A percentile compares a stretch with the other conserved stretches of the same genome.
Evolutionary conservation across 352 stramenopile species (phyloP).

Genomic region (Phytophthora brassicae): DNA sequence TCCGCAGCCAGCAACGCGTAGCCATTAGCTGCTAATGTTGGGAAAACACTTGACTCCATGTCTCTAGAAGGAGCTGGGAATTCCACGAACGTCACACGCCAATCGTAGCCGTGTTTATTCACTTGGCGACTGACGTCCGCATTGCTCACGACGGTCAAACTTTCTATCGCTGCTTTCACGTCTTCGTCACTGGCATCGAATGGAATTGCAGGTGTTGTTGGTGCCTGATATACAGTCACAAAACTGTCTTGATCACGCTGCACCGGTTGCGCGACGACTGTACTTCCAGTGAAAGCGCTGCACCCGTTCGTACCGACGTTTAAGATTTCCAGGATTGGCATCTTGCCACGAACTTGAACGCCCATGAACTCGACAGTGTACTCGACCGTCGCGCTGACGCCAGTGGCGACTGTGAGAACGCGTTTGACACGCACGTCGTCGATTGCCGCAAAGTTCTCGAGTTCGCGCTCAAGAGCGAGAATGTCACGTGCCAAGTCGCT

Average conservation of each 20-base stretch:
- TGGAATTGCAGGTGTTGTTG: constrained; percentile 89
- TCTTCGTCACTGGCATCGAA: constrained; percentile 90
- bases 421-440: constrained; percentile 75
- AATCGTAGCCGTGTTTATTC: constrained; percentile 88
- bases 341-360: constrained; percentile 83
- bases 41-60: constrained; percentile 27
- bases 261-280: constrained; percentile 21
- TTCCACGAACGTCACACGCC: constrained; percentile 91
- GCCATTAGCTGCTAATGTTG: constrained; percentile 50
- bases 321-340: constrained; percentile 83
- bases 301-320: constrained; percentile 94
- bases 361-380: constrained; percentile 95
- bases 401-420: constrained; percentile 43
- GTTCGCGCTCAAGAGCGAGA: constrained; percentile 56
- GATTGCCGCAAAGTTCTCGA: constrained; percentile 63
- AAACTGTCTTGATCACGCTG: constrained; percentile 30
- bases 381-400: constrained; percentile 52
- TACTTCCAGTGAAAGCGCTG: constrained; percentile 52
- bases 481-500: constrained; percentile 47
- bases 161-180: constrained; percentile 93
- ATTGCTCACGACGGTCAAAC: constrained; percentile 83
- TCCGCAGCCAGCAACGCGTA: constrained; percentile 48
- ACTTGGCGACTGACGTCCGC: constrained; percentile 87
- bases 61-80: constrained; percentile 43
- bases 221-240: constrained; percentile 87